Base-by-base conservation (phyloP, 257 asterid genomes). In the Agastache rugosa region DNA sequence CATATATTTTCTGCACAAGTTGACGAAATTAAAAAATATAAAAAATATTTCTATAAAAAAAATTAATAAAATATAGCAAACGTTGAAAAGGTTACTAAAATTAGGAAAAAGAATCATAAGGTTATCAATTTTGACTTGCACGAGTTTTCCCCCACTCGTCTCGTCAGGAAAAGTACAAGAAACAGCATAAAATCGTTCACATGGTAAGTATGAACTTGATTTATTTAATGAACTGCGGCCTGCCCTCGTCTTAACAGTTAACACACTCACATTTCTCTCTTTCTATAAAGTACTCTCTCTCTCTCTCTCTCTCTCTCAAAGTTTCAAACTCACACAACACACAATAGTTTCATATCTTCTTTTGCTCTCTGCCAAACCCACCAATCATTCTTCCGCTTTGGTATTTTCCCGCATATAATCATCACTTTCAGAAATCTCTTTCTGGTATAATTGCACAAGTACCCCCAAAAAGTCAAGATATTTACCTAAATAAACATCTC, bases 91-190 rank as follows among this genome's bases (percentile, higher is more conserved):
- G 12, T 0, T 0, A 6, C 16, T 4, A 23, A 56, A 25, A 10
- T 23, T 0, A 56, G 37, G 17, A 11, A 56, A 10, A 11, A 11
- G 11, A 11, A 11, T 4, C 4, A 0, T 2, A 11, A 14, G 6
- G 65, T 6, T 16, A 61, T 61, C 64, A 76, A 61, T 22, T 59
- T 61, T 48, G 80, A 75, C 75, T 75, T 75, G 63, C 50, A n/a
- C 66, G 56, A 8, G 35, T 31, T 25, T 53, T 8, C 8, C 59
- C 59, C 17, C 35, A 58, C 23, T 11, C 1, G 19, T 6, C 14
- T 0, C 11, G 8, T 1, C 6, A 19, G 7, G 25, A 48, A 47
- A 4, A 27, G 51, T 45, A 61, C 37, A 73, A 73, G 34, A 59
- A 58, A 44, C 12, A 47, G 61, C 69, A 72, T 45, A 31, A 14